Percentiles rank a stretch among this genome's conserved stretches.
These are phyloP conservation scores for Cyclocybe cylindracea DNA, from an alignment of 768 basidiomycete species.

Conservation along the genomic window DNA sequence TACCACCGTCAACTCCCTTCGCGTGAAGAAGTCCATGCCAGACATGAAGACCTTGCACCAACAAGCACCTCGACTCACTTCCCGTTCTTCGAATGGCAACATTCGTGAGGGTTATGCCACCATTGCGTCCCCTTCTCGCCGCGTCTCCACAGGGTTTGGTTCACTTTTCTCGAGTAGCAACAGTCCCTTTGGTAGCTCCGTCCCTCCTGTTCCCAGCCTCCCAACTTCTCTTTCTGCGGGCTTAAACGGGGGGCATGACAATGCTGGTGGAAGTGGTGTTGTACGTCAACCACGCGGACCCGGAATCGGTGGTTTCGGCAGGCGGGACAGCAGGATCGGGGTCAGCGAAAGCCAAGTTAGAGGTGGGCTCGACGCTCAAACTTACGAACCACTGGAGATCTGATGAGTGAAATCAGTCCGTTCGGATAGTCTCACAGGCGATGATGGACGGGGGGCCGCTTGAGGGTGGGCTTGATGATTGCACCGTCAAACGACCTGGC, in stretches of 20 bases:
- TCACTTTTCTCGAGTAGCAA: conserved; percentile 64
- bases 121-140: conserved; percentile 79
- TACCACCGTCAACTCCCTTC: conserved; percentile 54
- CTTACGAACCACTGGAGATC: conserved; percentile 87
- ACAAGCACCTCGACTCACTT: conserved; percentile 75
- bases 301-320: conserved; percentile 71
- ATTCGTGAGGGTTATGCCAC: conserved; percentile 87
- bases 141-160: conserved; percentile 69
- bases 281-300: conserved; percentile 87
- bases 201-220: conserved; percentile 82
- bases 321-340: conserved; percentile 60
- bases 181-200: conserved; percentile 42
- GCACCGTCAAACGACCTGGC: conserved; percentile 1
- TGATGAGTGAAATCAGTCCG: conserved; percentile 46
- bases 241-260: conserved; percentile 47
- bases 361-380: conserved; percentile 80
- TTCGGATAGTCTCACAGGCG: conserved; percentile 46
- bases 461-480: conserved; percentile 19
- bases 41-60: conserved; percentile 89
- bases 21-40: conserved; percentile 98
- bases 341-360: conserved; percentile 44
- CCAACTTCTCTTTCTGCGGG: conserved; percentile 52
- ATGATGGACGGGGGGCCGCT: conserved; percentile 43
- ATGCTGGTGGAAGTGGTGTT: conserved; percentile 47
- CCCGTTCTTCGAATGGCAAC: conserved; percentile 86